Evolutionary conservation across 768 basidiomycete species (phyloP).

Genomic region (Macrolepiota albuminosa): DNA sequence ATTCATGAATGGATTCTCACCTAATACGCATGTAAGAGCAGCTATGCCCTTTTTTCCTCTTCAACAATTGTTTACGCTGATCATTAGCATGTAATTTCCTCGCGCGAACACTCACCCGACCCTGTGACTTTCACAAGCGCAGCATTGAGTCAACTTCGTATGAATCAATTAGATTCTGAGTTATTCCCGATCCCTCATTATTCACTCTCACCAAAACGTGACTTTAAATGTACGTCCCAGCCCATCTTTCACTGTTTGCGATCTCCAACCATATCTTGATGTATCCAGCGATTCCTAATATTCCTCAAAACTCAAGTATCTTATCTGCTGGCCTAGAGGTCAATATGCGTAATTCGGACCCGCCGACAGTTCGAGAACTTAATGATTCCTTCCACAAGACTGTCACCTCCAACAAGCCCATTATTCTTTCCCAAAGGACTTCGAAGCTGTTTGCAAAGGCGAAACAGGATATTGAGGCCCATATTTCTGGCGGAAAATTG

Average conservation of each 20-base stretch:
- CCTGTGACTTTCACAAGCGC: constrained; percentile 71
- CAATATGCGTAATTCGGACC: constrained; percentile 41
- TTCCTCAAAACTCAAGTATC: constrained; percentile 41
- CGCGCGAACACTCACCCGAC: constrained; percentile 55
- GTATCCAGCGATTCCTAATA: constrained; percentile 32
- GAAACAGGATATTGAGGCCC: constrained; percentile 24
- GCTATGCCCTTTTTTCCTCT: background rate
- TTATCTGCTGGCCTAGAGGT: constrained; percentile 40
- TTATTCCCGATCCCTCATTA: constrained; percentile 72
- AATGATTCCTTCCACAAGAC: constrained; percentile 38
- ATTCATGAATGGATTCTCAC: constrained; percentile 69
- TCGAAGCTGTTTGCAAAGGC: constrained; percentile 36
- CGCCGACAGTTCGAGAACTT: constrained; percentile 30
- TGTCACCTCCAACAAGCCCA: constrained; percentile 19
- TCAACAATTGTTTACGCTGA: background rate
- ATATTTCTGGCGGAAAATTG: constrained; percentile 9
- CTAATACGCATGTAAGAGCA: constrained; percentile 52
- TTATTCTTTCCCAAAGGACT: constrained; percentile 29
- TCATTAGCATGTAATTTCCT: constrained; percentile 70
- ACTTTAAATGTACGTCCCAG: constrained; percentile 31
- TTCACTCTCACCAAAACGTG: constrained; percentile 33
- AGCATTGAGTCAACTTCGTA: constrained; percentile 64
- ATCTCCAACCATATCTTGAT: background rate
- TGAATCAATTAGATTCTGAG: constrained; percentile 64
- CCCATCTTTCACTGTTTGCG: background rate